These are phyloP conservation scores for Erythrobasidium hasegawianum DNA, from an alignment of 1,284 basidiomycete genomes.

Conservation along the genomic window DNA sequence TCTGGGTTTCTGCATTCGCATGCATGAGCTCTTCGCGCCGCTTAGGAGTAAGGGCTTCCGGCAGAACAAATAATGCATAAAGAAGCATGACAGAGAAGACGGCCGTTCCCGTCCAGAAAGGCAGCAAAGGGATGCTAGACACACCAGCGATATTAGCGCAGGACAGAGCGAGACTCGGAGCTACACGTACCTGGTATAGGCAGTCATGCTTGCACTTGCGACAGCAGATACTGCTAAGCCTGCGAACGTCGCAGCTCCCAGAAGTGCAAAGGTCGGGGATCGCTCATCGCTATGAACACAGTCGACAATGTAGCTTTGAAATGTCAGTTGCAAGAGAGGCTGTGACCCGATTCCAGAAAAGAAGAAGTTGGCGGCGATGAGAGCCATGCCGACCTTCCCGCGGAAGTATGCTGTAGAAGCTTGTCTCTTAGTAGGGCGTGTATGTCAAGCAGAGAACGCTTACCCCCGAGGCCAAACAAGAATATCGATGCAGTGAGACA, in stretches of 20 bases:
- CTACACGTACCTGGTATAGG: slow-evolving; percentile 11
- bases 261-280: slow-evolving; percentile 23
- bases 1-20: slow-evolving; percentile 17
- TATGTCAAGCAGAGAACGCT: neutral
- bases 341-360: slow-evolving; percentile 29
- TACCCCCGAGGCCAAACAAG: slow-evolving; percentile 31
- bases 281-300: slow-evolving; percentile 22
- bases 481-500: slow-evolving; percentile 25
- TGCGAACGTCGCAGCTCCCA: slow-evolving; percentile 28
- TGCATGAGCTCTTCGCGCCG: slow-evolving; percentile 30
- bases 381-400: slow-evolving; percentile 10
- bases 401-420: slow-evolving; percentile 16
- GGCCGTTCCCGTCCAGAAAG: slow-evolving; percentile 30
- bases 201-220: slow-evolving; percentile 24
- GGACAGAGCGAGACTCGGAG: no score
- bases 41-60: slow-evolving; percentile 22
- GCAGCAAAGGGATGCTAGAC: slow-evolving; percentile 22
- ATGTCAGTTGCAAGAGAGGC: slow-evolving; percentile 31
- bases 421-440: no score
- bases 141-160: no score
- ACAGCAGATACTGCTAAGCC: slow-evolving; percentile 24
- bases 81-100: slow-evolving; percentile 24
- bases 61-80: slow-evolving; percentile 23
- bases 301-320: slow-evolving; percentile 34
- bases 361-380: slow-evolving; percentile 27